Evolutionary conservation across 176 grass and related monocot species (phyloP).

Genomic region (Zizania latifolia): DNA sequence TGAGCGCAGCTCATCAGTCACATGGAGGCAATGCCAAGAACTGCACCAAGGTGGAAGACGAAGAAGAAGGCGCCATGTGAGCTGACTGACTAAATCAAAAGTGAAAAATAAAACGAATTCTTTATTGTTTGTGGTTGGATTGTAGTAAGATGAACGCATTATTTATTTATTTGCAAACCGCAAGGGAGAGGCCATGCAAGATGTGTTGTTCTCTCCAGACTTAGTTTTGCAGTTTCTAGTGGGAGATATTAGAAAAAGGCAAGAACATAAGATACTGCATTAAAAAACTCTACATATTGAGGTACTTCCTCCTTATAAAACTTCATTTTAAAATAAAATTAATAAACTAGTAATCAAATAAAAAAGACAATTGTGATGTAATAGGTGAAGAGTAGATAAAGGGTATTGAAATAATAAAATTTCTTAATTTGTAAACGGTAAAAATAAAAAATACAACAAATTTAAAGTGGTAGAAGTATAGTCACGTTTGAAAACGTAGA

Average conservation of each 20-base stretch:
- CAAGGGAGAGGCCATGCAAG: neutral
- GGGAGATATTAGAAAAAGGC: neutral
- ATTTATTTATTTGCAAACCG: slow-evolving; percentile 14
- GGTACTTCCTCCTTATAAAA: too few species aligned
- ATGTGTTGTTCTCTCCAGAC: neutral
- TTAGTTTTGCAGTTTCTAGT: neutral
- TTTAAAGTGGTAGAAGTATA: too few species aligned
- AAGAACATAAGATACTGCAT: neutral
- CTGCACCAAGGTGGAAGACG: slow-evolving; percentile 23
- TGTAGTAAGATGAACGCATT: slow-evolving; percentile 3
- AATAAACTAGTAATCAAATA: too few species aligned
- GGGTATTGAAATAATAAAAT: too few species aligned
- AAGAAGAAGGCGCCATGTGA: slow-evolving; percentile 34
- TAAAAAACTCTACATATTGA: neutral
- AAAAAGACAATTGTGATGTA: too few species aligned
- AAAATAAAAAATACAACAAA: too few species aligned
- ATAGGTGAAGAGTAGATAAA: too few species aligned
- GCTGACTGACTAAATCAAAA: slow-evolving; percentile 14
- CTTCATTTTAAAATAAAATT: too few species aligned
- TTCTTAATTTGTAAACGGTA: too few species aligned
- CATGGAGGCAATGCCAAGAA: neutral
- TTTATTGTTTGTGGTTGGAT: slow-evolving; percentile 20
- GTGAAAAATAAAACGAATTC: neutral
- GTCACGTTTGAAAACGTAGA: too few species aligned
- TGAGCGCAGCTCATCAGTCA: slow-evolving; percentile 24